Evolutionary conservation across 169 alveolate genomes (phyloP), one percentile per base, ranked within the genome.

Genomic region (Cytauxzoon felis): DNA sequence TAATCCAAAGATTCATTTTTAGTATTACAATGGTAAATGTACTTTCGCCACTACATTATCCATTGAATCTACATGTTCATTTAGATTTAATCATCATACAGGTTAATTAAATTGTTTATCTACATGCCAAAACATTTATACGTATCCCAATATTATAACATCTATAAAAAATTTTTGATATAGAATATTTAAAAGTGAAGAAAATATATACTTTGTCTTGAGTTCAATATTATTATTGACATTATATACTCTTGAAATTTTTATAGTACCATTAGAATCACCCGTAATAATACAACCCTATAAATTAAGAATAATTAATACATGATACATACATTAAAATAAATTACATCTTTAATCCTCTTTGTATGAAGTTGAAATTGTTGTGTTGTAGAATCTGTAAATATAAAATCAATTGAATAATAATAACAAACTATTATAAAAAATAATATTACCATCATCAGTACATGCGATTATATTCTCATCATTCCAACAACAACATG

Each of bases 261-360:
- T 18, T 30, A 73, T 32, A 4, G 27, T n/a, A 3, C 84, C 84
- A 34, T 73, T 72, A n/a, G 84, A 62, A 30, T 73, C 84, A 1
- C 52, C 84, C 43, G 72, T 62, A 34, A 73, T 50, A 4, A 73
- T 53, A 27, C 59, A 47, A 2, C 64, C 78, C 65, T 41, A n/a
- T 7, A 47, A 32, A 56, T 40, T 56, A 56, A 18, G 26, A 27
- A 56, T 16, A 40, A 36, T 11, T n/a, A n/a, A n/a, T n/a, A n/a
- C n/a, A n/a, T n/a, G 49, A 23, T n/a, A 48, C 45, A 38, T 38
- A 38, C 45, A n/a, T 38, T 38, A 38, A 38, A 13, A 13, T 38
- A n/a, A 13, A n/a, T 13, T 13, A 38, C 45, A n/a, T 38, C 45
- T 38, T 38, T 38, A 13, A 38, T 38, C 19, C 45, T 13, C 13